Evolutionary conservation across 306 rosid genomes (phyloP).

Genomic region (Prunus fruticosa): DNA sequence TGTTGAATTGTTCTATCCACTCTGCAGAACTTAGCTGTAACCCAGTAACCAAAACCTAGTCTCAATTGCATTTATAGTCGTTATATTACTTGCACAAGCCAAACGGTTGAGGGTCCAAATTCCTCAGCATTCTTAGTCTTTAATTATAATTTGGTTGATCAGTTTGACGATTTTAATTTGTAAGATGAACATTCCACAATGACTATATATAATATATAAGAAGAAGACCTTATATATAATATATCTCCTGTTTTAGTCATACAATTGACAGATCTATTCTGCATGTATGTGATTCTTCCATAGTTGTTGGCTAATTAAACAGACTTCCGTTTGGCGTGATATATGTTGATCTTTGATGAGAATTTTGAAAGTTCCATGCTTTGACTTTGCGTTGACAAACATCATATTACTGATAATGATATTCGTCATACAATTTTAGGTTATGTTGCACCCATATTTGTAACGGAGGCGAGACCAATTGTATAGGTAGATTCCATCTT

Average conservation of each 20-base stretch:
- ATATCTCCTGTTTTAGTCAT: background rate
- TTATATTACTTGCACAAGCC: no score
- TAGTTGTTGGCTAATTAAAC: background rate
- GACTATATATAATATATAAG: background rate
- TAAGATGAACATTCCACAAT: no score
- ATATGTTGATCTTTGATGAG: background rate
- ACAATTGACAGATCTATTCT: background rate
- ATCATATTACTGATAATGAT: background rate
- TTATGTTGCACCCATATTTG: background rate
- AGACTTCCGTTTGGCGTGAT: background rate
- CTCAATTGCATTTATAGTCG: no score
- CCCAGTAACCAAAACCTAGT: no score
- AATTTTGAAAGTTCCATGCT: background rate
- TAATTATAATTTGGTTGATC: no score
- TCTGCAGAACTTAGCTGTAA: no score
- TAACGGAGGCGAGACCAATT: background rate
- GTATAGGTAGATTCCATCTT: background rate
- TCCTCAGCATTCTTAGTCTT: no score
- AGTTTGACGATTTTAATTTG: no score
- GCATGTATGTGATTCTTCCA: background rate
- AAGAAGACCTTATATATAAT: background rate
- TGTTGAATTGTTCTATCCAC: no score
- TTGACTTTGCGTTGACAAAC: background rate
- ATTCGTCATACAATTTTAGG: no score
- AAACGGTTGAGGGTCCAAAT: no score